Evolutionary conservation across 768 basidiomycete genomes (phyloP), one percentile per base, ranked within the genome.

Genomic region (Phanerochaete sordida): DNA sequence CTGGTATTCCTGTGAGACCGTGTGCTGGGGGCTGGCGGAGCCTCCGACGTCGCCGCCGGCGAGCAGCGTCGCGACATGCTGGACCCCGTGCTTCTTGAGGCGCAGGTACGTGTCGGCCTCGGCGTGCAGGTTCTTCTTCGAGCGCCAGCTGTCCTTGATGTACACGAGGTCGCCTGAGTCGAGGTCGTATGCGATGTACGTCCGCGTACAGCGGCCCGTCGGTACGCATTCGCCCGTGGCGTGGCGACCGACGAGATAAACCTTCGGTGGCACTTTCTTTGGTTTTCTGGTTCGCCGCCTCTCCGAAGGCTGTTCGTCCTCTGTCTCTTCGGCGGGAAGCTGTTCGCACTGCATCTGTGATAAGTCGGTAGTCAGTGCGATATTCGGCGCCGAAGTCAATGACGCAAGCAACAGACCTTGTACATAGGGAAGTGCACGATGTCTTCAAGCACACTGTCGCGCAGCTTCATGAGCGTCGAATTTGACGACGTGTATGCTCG

Each of bases 121-220:
- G 5, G 45, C 6, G 19, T n/a, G 45, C 49, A 28, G 1, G 16
- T 52, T 49, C 19, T 5, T 19, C 5, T 47, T 35, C 3, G 55
- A n/a, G 7, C 55, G 37, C 55, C 55, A 56, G 24, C n/a, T 23
- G 55, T 56, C 55, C 55, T 56, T 56, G 16, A 44, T n/a, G 35
- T 45, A 56, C 21, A 8, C n/a, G 13, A 56, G 24, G 12, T 26
- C 6, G 12, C 15, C 23, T 23, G 21, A 5, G 3, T 45, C 4
- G 9, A 27, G 16, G 24, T 56, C 55, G 24, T 8, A 28, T 15
- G 39, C 43, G 8, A 45, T 26, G 24, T 21, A 56, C n/a, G 27
- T 39, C 26, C 26, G 44, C 8, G 55, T 56, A n/a, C 33, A 33
- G 9, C 55, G 35, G 6, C 55, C 55, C 3, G 26, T 46, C 21